Evolutionary conservation across 352 stramenopile species (phyloP).

Genomic region (Peronosclerospora sorghi): DNA sequence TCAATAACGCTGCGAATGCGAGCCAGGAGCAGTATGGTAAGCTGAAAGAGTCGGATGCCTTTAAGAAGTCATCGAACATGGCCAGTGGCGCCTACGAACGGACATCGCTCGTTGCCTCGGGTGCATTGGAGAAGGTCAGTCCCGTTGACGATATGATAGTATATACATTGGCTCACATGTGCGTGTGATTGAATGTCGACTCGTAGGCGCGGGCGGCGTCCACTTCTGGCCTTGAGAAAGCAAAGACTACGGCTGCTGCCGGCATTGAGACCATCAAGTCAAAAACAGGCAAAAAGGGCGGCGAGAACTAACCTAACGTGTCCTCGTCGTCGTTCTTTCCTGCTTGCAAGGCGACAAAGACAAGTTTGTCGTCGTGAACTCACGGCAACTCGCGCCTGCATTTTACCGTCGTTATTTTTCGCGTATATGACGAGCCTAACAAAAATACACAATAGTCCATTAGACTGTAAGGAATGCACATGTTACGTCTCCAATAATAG

Average conservation of each 20-base stretch:
- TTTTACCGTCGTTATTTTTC: no score
- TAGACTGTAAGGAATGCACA: no score
- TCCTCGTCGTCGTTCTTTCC: no score
- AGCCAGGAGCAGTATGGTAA: constrained; percentile 70
- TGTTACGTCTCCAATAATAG: no score
- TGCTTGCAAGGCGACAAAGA: neutral
- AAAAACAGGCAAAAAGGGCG: constrained; percentile 61
- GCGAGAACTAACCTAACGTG: constrained; percentile 18
- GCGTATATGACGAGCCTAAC: no score
- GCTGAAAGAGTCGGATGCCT: constrained; percentile 75
- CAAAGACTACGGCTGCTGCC: constrained; percentile 58
- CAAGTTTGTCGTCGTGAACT: neutral
- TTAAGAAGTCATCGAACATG: constrained; percentile 68
- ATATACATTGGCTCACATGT: constrained; percentile 2
- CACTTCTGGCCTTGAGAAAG: constrained; percentile 58
- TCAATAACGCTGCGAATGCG: constrained; percentile 48
- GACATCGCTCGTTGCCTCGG: constrained; percentile 54
- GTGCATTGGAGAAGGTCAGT: constrained; percentile 54
- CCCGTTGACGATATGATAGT: no score
- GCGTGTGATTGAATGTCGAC: neutral
- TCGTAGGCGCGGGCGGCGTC: constrained; percentile 48
- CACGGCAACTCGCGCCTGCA: no score
- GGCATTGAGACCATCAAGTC: constrained; percentile 71
- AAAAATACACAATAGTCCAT: no score
- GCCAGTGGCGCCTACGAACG: constrained; percentile 48